Conservation (phyloP, 1,284 basidiomycete species). For the Amylostereum areolatum region DNA sequence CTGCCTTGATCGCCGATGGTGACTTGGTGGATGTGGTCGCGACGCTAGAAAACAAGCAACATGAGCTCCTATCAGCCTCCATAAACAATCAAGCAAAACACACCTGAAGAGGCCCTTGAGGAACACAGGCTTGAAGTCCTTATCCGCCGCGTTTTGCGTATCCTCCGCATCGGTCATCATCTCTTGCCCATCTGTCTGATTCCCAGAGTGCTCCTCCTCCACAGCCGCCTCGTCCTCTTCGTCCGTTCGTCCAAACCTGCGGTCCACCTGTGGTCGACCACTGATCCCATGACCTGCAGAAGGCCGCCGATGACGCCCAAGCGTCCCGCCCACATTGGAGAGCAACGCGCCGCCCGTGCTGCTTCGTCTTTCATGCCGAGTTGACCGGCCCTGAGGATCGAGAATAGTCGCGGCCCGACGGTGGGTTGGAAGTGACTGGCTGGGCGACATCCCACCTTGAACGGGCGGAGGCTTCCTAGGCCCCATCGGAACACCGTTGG, state of each 20-base stretch:
- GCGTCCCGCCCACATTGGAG: conserved; percentile 43
- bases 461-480: too few relatives aligned
- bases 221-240: conserved; percentile 21
- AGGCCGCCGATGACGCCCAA: conserved; percentile 60
- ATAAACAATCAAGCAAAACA: conserved; percentile 18
- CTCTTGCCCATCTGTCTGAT: conserved; percentile 17
- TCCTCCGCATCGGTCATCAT: conserved; percentile 22
- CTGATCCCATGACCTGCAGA: conserved; percentile 51
- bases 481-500: too few relatives aligned
- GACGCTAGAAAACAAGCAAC: conserved; percentile 50
- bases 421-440: conserved; percentile 56
- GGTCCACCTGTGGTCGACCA: conserved; percentile 35
- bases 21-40: conserved; percentile 93
- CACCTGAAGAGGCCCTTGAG: conserved; percentile 87
- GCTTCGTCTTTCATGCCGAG: conserved; percentile 70
- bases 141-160: conserved; percentile 43
- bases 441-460: conserved; percentile 32
- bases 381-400: conserved; percentile 53
- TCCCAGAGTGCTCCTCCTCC: conserved; percentile 15
- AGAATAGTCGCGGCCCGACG: conserved; percentile 69
- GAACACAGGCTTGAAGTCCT: conserved; percentile 84
- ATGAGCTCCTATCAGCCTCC: neutral
- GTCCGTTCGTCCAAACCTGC: conserved; percentile 45
- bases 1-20: conserved; percentile 73
- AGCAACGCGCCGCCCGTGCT: conserved; percentile 64